Evolutionary conservation across 1,284 basidiomycete species (phyloP).

Genomic region (Pseudozyma tsukubaensis): DNA sequence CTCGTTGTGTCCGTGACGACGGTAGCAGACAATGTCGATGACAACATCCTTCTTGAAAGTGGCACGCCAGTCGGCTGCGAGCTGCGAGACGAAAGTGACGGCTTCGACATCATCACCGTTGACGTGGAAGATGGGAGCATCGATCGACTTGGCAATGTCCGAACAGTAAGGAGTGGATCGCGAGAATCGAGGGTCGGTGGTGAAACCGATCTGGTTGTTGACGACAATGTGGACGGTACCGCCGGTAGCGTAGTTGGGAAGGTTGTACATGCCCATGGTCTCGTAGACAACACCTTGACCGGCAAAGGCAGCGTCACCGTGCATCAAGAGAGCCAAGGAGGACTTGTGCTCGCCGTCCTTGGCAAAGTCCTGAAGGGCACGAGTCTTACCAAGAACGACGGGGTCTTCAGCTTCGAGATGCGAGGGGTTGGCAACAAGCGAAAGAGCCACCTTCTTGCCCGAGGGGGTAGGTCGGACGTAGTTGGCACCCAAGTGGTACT

Average conservation of each 20-base stretch:
- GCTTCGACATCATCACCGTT: slow-evolving; percentile 99
- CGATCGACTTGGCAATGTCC: slow-evolving; percentile 98
- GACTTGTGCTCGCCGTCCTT: slow-evolving; percentile 75
- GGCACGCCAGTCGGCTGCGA: slow-evolving; percentile 97
- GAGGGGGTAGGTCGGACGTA: slow-evolving; percentile 97
- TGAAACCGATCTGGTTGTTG: slow-evolving; percentile 99
- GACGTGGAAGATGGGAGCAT: slow-evolving; percentile 99
- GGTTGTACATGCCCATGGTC: slow-evolving; percentile 97
- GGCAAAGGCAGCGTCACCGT: slow-evolving; percentile 98
- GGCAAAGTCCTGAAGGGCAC: slow-evolving; percentile 95
- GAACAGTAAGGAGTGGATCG: slow-evolving; percentile 99
- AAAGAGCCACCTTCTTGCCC: slow-evolving; percentile 96
- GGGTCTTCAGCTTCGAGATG: slow-evolving; percentile 98
- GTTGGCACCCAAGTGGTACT: slow-evolving; percentile 98
- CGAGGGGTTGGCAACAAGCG: slow-evolving; percentile 97
- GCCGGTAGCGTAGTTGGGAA: slow-evolving; percentile 94
- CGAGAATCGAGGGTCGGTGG: slow-evolving; percentile 95
- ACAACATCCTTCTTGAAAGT: slow-evolving; percentile 99
- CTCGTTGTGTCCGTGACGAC: slow-evolving; percentile 98
- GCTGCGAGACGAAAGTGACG: slow-evolving; percentile 91
- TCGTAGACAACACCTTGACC: slow-evolving; percentile 99
- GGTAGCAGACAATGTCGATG: slow-evolving; percentile 98
- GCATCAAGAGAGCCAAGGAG: slow-evolving; percentile 88
- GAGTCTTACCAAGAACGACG: slow-evolving; percentile 96
- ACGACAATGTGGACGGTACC: slow-evolving; percentile 98